Conservation (phyloP, 2,329 filamentous ascomycete species). For the Paecilomyces niveus region DNA sequence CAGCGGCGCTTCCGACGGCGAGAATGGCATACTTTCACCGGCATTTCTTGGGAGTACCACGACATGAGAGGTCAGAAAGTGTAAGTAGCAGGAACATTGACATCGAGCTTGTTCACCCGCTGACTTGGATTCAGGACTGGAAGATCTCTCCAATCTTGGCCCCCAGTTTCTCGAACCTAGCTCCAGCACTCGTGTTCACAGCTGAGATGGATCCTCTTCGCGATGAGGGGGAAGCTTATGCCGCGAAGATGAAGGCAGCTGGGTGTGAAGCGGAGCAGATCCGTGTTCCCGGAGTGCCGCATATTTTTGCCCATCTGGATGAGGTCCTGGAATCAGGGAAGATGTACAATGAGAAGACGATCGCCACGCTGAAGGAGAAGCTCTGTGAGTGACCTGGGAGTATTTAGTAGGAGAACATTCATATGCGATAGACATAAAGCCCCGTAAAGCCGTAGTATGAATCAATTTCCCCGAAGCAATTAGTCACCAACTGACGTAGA, state of each 20-base stretch:
- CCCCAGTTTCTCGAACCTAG: conserved; percentile 26
- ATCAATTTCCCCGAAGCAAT: not conserved
- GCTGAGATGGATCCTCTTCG: conserved; percentile 37
- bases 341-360: conserved; percentile 20
- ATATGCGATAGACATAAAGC: not conserved
- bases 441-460: not conserved
- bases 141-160: conserved; percentile 36
- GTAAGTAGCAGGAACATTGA: conserved; percentile 14
- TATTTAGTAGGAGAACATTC: not conserved
- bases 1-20: conserved; percentile 25
- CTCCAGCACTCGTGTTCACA: conserved; percentile 32
- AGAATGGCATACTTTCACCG: conserved; percentile 35
- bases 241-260: conserved; percentile 27
- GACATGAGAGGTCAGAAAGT: conserved; percentile 25
- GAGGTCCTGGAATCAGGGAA: conserved; percentile 23
- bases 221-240: conserved; percentile 35
- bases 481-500: no score
- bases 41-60: conserved; percentile 30
- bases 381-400: conserved; percentile 4
- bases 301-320: conserved; percentile 23
- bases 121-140: conserved; percentile 27
- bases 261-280: conserved; percentile 25
- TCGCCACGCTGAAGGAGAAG: conserved; percentile 20
- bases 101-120: not conserved
- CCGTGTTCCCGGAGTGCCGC: conserved; percentile 26